These are phyloP conservation scores for Nakazawaea anatomiae DNA, from an alignment of 805 yeast species.

Conservation along the genomic window DNA sequence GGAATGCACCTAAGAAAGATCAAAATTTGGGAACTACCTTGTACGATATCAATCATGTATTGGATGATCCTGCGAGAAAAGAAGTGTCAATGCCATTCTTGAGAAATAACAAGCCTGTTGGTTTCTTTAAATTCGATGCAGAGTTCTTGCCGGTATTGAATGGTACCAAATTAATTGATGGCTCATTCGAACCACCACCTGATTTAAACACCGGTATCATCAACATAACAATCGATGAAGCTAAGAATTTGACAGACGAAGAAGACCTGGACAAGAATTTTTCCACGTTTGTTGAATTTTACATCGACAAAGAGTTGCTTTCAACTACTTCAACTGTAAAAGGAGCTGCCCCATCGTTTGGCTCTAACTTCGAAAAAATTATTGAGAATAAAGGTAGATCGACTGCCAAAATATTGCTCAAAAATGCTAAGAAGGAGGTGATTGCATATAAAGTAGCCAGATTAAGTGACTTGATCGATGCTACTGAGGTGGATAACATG, in stretches of 20 bases:
- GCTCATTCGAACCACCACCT: slow-evolving; percentile 79
- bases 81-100: slow-evolving; percentile 52
- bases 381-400: slow-evolving; percentile 66
- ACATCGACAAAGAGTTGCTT: slow-evolving; percentile 54
- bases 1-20: slow-evolving; percentile 73
- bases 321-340: slow-evolving; percentile 53
- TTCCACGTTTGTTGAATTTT: slow-evolving; percentile 66
- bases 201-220: slow-evolving; percentile 92
- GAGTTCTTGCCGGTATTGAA: slow-evolving; percentile 72
- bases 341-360: slow-evolving; percentile 61
- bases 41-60: slow-evolving; percentile 63
- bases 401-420: slow-evolving; percentile 61
- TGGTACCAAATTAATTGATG: slow-evolving; percentile 63
- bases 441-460: slow-evolving; percentile 56
- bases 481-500: slow-evolving; percentile 67
- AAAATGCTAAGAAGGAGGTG: slow-evolving; percentile 51
- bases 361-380: slow-evolving; percentile 53
- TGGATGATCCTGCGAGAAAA: slow-evolving; percentile 43
- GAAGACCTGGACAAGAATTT: slow-evolving; percentile 41
- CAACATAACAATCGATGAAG: slow-evolving; percentile 32
- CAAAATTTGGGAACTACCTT: slow-evolving; percentile 73
- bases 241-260: slow-evolving; percentile 22
- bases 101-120: slow-evolving; percentile 81
- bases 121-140: slow-evolving; percentile 64
- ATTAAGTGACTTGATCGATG: slow-evolving; percentile 64